Percentiles rank a stretch among this genome's conserved stretches.
Conservation (phyloP, 345 rosid species). For the Melastoma malabathricum region DNA sequence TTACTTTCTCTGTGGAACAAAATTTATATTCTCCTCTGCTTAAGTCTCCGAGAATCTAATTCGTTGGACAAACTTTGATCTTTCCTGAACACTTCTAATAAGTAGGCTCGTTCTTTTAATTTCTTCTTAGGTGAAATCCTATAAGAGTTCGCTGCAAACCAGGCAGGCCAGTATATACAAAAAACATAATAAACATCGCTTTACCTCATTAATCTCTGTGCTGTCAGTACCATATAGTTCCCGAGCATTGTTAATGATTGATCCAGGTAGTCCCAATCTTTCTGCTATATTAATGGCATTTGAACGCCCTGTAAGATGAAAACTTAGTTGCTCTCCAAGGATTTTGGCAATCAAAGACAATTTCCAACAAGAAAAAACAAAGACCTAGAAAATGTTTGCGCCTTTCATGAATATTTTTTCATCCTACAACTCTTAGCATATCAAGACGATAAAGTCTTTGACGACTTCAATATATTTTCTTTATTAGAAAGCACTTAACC, state of each 20-base stretch:
- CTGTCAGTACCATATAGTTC: conserved; percentile 64
- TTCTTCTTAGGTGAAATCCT: neutral
- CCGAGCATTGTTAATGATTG: conserved; percentile 38
- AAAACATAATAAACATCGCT: neutral
- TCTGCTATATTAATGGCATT: conserved; percentile 85
- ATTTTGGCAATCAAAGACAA: too few species aligned
- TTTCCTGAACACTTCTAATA: too few species aligned
- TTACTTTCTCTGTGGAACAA: too few species aligned
- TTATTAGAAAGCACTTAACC: too few species aligned
- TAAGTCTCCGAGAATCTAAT: too few species aligned
- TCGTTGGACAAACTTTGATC: too few species aligned
- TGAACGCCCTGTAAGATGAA: conserved; percentile 52
- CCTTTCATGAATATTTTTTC: neutral
- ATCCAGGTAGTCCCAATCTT: conserved; percentile 57
- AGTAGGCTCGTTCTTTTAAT: too few species aligned
- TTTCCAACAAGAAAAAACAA: too few species aligned
- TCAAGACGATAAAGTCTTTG: too few species aligned
- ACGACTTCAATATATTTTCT: too few species aligned
- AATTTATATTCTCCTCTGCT: too few species aligned
- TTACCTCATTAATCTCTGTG: conserved; percentile 78
- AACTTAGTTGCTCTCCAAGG: neutral
- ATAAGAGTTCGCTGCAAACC: neutral
- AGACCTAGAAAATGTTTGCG: too few species aligned
- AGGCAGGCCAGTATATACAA: neutral
- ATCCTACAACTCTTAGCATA: neutral